Evolutionary conservation across 257 asterid species (phyloP), one percentile per base, ranked within the genome.

Genomic region (Lithospermum erythrorhizon): DNA sequence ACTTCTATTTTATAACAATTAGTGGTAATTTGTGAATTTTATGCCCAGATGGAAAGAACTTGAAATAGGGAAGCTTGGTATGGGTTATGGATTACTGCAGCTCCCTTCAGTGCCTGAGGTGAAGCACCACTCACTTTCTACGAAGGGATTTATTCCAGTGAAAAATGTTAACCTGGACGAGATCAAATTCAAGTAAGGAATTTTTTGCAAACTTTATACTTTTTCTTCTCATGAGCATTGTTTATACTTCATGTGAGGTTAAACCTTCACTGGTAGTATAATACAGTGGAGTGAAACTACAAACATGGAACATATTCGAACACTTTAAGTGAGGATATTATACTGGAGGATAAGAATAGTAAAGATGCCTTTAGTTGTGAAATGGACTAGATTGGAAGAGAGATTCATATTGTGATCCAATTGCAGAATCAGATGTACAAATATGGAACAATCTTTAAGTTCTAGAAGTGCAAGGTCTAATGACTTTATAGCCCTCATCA

Each of bases 41-140:
- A 45, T 54, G 37, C 65, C 55, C 77, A 88, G 98, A 71, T 89
- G 95, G 97, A 93, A 86, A 87, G 94, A 84, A 55, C 97, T 93
- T 68, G 97, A 93, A 77, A 84, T 93, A 64, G 99, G 99, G 74
- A 89, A 81, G 78, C 67, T 89, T 79, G 97, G 94, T 19, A 93
- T 86, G 95, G 98, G 95, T 64, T 86, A 67, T 70, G 97, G 97
- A 55, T 72, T 93, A 30, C 73, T 93, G 81, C 95, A 89, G 79
- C 96, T 89, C 63, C 97, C 99, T 59, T 63, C 94, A 0, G 78
- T 89, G 81, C 85, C 97, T 9, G 98, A 93, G 73, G 86, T 89
- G 64, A 93, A 84, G 76, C 81, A 80, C 70, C 74, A 85, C 70
- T 82, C 95, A 62, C 89, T 89, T 68, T 93, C 99, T 35, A 81